Evolutionary conservation across 371 early-diverging fungal species (phyloP).

Genomic region (Mucor sp.): DNA sequence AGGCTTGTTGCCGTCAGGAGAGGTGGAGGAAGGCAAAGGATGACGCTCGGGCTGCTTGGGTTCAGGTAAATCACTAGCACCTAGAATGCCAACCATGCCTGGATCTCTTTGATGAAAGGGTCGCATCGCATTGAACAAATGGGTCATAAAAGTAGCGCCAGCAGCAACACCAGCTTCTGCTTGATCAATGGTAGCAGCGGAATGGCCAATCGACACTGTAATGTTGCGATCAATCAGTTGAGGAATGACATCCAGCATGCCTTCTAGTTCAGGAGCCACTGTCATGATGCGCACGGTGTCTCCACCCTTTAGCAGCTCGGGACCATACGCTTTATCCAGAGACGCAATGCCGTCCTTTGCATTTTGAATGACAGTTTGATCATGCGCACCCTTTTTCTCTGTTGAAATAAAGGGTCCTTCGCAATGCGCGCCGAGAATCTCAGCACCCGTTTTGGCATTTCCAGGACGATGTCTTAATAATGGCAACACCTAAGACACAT

Average conservation of each 20-base stretch:
- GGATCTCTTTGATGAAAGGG: slow-evolving; percentile 84
- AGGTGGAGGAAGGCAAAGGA: slow-evolving; percentile 34
- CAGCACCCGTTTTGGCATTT: slow-evolving; percentile 63
- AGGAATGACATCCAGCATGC: slow-evolving; percentile 68
- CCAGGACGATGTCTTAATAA: slow-evolving; percentile 68
- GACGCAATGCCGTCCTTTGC: slow-evolving; percentile 62
- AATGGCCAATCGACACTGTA: slow-evolving; percentile 71
- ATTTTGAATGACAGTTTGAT: slow-evolving; percentile 55
- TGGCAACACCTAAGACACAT: slow-evolving; percentile 54
- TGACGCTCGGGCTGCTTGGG: slow-evolving; percentile 33
- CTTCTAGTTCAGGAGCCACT: slow-evolving; percentile 78
- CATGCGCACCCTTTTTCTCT: slow-evolving; percentile 74
- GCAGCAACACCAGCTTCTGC: slow-evolving; percentile 65
- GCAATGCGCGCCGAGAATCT: slow-evolving; percentile 75
- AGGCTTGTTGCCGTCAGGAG: slow-evolving; percentile 31
- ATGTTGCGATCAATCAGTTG: slow-evolving; percentile 63
- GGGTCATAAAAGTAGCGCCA: slow-evolving; percentile 73
- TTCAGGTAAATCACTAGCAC: slow-evolving; percentile 49
- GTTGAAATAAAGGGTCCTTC: slow-evolving; percentile 82
- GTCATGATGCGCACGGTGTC: slow-evolving; percentile 67
- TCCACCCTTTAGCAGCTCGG: slow-evolving; percentile 30
- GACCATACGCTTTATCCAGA: slow-evolving; percentile 66
- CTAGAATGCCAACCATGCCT: slow-evolving; percentile 75
- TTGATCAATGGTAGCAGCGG: slow-evolving; percentile 63
- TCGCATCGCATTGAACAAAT: slow-evolving; percentile 80